phyloP scores from a whole-genome alignment of 108 stramenopile species.

The Skeletonema menzelii region DNA sequence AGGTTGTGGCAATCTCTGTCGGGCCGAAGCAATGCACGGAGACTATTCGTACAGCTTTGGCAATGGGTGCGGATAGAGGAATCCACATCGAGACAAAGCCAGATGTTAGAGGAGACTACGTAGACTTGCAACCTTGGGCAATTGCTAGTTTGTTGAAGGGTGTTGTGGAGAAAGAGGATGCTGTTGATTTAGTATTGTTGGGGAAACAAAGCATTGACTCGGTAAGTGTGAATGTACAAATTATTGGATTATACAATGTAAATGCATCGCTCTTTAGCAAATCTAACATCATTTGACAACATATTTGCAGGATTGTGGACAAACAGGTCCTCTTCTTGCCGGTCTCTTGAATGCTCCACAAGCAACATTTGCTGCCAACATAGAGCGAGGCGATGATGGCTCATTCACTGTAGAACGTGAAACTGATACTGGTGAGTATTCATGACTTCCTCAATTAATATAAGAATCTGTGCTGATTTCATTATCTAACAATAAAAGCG shows the following conservation, averaged over 20 bases:
- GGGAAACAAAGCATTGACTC: slow-evolving; percentile 99
- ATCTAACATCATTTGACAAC: neutral
- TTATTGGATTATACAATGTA: too few relatives aligned
- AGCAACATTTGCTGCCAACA: slow-evolving; percentile 95
- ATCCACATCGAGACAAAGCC: slow-evolving; percentile 90
- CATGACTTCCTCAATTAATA: neutral
- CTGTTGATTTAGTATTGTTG: slow-evolving; percentile 86
- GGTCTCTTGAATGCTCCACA: slow-evolving; percentile 96
- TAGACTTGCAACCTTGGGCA: slow-evolving; percentile 95
- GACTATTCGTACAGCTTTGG: slow-evolving; percentile 91
- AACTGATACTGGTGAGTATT: slow-evolving; percentile 88
- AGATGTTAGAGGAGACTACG: slow-evolving; percentile 91
- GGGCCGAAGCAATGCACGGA: slow-evolving; percentile 98
- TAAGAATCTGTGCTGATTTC: neutral
- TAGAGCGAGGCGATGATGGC: slow-evolving; percentile 72
- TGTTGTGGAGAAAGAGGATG: slow-evolving; percentile 84
- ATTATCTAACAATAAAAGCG: neutral
- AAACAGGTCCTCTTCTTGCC: slow-evolving; percentile 91
- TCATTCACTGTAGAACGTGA: slow-evolving; percentile 89
- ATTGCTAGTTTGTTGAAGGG: slow-evolving; percentile 86
- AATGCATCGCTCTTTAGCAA: neutral
- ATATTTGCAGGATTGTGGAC: slow-evolving; percentile 68
- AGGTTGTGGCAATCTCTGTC: slow-evolving; percentile 95
- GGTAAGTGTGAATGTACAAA: slow-evolving; percentile 39
- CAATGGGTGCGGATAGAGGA: slow-evolving; percentile 89